These are phyloP conservation scores for Zygnema circumcarinatum DNA, from an alignment of 139 green algal species.

Conservation along the genomic window DNA sequence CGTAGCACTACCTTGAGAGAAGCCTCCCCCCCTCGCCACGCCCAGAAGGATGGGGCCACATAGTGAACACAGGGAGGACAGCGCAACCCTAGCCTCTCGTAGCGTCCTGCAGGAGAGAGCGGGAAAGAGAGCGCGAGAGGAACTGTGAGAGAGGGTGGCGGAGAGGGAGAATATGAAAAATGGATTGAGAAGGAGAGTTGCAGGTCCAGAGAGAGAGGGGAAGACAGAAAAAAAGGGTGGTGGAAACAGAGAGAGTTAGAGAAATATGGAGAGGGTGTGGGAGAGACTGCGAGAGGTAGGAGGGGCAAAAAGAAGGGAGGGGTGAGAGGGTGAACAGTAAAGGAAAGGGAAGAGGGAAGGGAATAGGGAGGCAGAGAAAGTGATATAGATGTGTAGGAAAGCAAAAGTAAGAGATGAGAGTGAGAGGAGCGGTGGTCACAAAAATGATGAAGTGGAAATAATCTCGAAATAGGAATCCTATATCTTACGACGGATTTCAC, in stretches of 20 bases:
- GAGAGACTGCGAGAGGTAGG: neutral
- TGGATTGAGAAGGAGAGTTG: neutral
- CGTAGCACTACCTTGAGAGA: conserved; percentile 16
- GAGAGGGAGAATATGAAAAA: neutral
- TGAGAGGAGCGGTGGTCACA: neutral
- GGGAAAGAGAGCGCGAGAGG: neutral
- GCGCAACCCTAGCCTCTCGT: no score
- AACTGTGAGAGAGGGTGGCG: neutral
- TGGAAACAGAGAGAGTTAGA: neutral
- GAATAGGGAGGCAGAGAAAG: conserved; percentile 24
- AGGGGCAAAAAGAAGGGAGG: neutral
- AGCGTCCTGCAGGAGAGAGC: neutral
- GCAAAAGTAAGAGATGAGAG: conserved; percentile 19
- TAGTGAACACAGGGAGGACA: conserved; percentile 40
- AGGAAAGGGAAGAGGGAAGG: conserved; percentile 34
- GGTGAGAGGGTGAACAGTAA: neutral
- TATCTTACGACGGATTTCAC: conserved; percentile 12
- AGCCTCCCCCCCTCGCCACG: conserved; percentile 7
- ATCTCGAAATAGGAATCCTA: neutral
- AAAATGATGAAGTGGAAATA: neutral
- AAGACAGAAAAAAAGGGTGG: neutral
- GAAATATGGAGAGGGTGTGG: neutral
- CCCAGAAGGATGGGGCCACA: conserved; percentile 46
- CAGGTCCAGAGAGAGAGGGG: neutral
- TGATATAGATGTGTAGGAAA: conserved; percentile 6